These are phyloP conservation scores for Dictyostelium firmibasis DNA, from an alignment of 78 protist genomes.

Conservation along the genomic window DNA sequence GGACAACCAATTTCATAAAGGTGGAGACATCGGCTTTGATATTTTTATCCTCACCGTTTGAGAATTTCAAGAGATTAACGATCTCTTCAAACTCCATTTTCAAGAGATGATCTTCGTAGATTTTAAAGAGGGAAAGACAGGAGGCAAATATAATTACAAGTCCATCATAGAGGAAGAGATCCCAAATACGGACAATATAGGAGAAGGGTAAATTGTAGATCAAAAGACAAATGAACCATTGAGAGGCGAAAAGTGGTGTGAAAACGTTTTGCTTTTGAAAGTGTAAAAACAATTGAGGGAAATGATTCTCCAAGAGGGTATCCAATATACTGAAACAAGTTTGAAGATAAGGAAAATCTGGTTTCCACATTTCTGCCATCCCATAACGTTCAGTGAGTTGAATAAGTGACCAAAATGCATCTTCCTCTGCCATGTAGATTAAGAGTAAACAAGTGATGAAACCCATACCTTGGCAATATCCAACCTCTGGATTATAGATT, in stretches of 20 bases:
- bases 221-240: slow-evolving; percentile 79
- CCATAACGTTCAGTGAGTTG: slow-evolving; percentile 71
- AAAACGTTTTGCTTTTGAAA: slow-evolving; percentile 54
- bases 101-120: slow-evolving; percentile 67
- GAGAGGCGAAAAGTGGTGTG: slow-evolving; percentile 55
- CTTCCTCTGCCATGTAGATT: slow-evolving; percentile 88
- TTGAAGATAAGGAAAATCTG: slow-evolving; percentile 68
- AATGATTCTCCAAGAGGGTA: slow-evolving; percentile 17
- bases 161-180: slow-evolving; percentile 84
- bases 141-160: slow-evolving; percentile 68
- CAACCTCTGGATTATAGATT: slow-evolving; percentile 83
- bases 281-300: slow-evolving; percentile 47
- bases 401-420: slow-evolving; percentile 73
- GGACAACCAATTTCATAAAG: slow-evolving; percentile 64
- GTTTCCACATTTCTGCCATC: slow-evolving; percentile 70
- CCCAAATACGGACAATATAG: slow-evolving; percentile 84
- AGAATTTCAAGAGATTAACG: slow-evolving; percentile 21
- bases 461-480: slow-evolving; percentile 92
- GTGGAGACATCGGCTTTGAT: background rate
- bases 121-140: slow-evolving; percentile 49
- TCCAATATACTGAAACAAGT: slow-evolving; percentile 41
- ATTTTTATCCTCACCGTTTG: slow-evolving; percentile 35
- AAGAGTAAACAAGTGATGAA: slow-evolving; percentile 82
- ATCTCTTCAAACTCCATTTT: slow-evolving; percentile 74
- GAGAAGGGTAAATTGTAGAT: slow-evolving; percentile 82